phyloP scores from a whole-genome alignment of 139 green algal species.

The Coelastrella sp. region DNA sequence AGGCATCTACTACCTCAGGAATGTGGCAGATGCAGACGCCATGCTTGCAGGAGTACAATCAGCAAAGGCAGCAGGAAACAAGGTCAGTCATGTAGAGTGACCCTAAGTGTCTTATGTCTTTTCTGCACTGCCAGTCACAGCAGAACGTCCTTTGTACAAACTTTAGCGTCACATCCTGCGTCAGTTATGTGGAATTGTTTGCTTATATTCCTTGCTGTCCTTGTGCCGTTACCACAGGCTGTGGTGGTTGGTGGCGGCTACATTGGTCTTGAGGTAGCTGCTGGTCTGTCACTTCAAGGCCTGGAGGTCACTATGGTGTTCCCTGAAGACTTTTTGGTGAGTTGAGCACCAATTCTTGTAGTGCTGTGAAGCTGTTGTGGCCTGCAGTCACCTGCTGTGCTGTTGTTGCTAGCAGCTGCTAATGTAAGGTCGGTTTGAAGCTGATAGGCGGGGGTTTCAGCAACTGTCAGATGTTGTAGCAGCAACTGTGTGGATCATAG shows the following conservation, averaged over 20 bases:
- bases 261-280: slow-evolving; percentile 89
- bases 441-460: no score
- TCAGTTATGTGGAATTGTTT: no score
- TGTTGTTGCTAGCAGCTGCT: no score
- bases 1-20: slow-evolving; percentile 88
- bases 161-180: no score
- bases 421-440: no score
- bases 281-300: slow-evolving; percentile 76
- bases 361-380: neutral
- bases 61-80: slow-evolving; percentile 68
- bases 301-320: slow-evolving; percentile 89
- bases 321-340: slow-evolving; percentile 83
- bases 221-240: slow-evolving; percentile 52
- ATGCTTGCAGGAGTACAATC: slow-evolving; percentile 74
- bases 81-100: slow-evolving; percentile 60
- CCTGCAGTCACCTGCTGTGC: no score
- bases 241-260: slow-evolving; percentile 93
- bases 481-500: no score
- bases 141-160: no score
- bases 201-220: no score
- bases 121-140: neutral
- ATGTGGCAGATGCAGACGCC: slow-evolving; percentile 83
- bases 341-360: neutral
- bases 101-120: neutral
- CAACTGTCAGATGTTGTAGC: no score